These are phyloP conservation scores for Beauveria sp. DNA, from an alignment of 2,329 filamentous ascomycete genomes.

Conservation along the genomic window DNA sequence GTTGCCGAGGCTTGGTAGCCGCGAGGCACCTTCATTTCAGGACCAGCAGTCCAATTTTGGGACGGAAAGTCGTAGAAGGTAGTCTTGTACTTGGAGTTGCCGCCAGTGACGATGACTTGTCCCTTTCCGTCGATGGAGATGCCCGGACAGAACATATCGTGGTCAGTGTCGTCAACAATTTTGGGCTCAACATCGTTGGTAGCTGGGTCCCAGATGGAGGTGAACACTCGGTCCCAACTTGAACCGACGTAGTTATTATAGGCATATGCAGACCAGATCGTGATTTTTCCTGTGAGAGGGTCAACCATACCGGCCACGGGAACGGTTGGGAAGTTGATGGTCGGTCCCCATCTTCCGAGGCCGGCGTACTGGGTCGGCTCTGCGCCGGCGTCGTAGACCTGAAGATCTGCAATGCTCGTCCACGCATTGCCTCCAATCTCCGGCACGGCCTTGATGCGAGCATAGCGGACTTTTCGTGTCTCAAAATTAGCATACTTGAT, in stretches of 20 bases:
- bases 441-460: conserved; percentile 22
- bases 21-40: conserved; percentile 38
- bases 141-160: conserved; percentile 52
- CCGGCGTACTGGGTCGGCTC: conserved; percentile 17
- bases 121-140: conserved; percentile 45
- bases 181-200: conserved; percentile 11
- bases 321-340: conserved; percentile 29
- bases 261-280: conserved; percentile 20
- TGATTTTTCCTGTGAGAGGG: conserved; percentile 17
- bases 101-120: conserved; percentile 45
- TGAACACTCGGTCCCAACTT: conserved; percentile 13
- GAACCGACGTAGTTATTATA: conserved; percentile 13
- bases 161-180: conserved; percentile 31
- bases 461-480: conserved; percentile 21
- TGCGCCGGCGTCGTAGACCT: conserved; percentile 21
- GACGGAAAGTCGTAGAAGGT: conserved; percentile 37
- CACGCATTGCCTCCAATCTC: conserved; percentile 23
- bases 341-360: conserved; percentile 25
- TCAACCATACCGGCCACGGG: conserved; percentile 25
- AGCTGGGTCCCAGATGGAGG: conserved; percentile 27
- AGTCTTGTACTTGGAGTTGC: conserved; percentile 39
- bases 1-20: conserved; percentile 47
- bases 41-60: conserved; percentile 30
- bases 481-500: conserved; percentile 27
- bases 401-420: conserved; percentile 26